Evolutionary conservation across 2,329 filamentous ascomycete species (phyloP), one percentile per base, ranked within the genome.

Genomic region (Dryadomyces quercus-mongolicae): DNA sequence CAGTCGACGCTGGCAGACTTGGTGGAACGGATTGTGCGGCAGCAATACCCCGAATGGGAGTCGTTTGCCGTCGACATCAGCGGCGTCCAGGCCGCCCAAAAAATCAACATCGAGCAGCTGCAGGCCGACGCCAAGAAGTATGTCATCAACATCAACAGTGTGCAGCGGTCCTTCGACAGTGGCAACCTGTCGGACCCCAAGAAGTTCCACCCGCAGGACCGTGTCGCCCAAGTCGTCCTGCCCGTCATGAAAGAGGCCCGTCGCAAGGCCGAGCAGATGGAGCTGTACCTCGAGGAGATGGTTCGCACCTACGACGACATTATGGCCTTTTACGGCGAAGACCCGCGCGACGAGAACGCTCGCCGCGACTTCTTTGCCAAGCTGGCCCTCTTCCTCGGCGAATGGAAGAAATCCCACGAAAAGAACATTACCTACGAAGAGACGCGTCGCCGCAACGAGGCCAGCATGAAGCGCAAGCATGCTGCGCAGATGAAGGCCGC

Each of bases 161-260:
- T 97, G 34, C 93, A 98, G 68, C 82, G 81, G 69, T 94, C 89
- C 22, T 79, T 98, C 51, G 93, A 98, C 69, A 86, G 84, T 38
- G 93, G 93, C 62, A 97, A 95, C 67, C 74, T 98, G 59, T 95
- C 89, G 66, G 93, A 98, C 66, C 86, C 92, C 47, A 96, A 93
- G 76, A 94, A 92, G 64, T 98, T 98, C 76, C 93, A 98, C 66
- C 92, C 93, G 18, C 88, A 97, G 70, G 93, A 98, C 68, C 88
- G 93, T 57, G 91, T 97, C 46, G 86, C 85, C 58, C 88, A 94
- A 69, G 78, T 97, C 38, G 91, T 95, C 54, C 89, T 95, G 70
- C 80, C 92, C 52, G 85, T 80, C 60, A 97, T 98, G 92, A 97
- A 96, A 73, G 93, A 98, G 61, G 93, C 93, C 20, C 77, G 93